Conservation (phyloP, 306 rosid genomes). For the Castanopsis chinensis region DNA sequence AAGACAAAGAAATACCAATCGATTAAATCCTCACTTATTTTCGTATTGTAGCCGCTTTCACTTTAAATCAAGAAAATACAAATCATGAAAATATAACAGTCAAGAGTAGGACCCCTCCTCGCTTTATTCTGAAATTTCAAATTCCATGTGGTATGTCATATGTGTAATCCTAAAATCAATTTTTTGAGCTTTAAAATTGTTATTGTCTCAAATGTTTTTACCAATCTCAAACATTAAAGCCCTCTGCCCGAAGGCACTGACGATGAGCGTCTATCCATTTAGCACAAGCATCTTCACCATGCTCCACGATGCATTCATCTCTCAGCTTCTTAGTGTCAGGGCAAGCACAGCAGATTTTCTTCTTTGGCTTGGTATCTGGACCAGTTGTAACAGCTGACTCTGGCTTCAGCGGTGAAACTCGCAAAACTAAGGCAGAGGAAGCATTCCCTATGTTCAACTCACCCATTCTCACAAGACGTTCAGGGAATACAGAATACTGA, state of each 20-base stretch:
- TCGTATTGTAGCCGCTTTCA: neutral
- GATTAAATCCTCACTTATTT: neutral
- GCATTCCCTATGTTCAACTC: constrained; percentile 38
- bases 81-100: constrained; percentile 23
- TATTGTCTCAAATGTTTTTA: constrained; percentile 3
- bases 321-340: constrained; percentile 73
- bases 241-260: constrained; percentile 80
- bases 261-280: constrained; percentile 93
- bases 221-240: constrained; percentile 64
- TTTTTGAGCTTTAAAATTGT: constrained; percentile 19
- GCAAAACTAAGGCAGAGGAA: constrained; percentile 33
- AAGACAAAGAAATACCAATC: neutral
- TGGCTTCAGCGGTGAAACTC: constrained; percentile 30
- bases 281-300: constrained; percentile 77
- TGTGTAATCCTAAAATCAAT: constrained; percentile 13
- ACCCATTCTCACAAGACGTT: constrained; percentile 41
- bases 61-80: constrained; percentile 14
- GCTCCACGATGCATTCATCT: constrained; percentile 87
- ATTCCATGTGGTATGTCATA: constrained; percentile 7
- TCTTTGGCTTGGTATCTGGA: constrained; percentile 63
- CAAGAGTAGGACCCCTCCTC: neutral
- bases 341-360: constrained; percentile 89
- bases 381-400: constrained; percentile 11
- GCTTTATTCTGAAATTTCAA: constrained; percentile 28
- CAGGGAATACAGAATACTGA: neutral